These are phyloP conservation scores for Hygrocybe punicea DNA, from an alignment of 768 basidiomycete genomes.

Conservation along the genomic window DNA sequence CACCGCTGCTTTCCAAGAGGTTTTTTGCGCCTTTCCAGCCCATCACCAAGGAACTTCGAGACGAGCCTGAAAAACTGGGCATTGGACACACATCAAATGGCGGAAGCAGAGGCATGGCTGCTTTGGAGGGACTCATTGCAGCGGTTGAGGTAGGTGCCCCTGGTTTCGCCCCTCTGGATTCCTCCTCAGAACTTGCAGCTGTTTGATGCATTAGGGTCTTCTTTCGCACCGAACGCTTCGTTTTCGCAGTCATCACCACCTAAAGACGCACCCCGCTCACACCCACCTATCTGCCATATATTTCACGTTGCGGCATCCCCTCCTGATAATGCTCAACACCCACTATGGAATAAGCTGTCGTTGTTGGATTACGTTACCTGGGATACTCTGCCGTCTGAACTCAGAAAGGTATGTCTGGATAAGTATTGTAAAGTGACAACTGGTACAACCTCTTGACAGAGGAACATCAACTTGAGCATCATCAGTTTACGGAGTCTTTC, in stretches of 20 bases:
- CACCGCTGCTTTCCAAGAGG: slow-evolving; percentile 52
- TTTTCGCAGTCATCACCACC: not conserved
- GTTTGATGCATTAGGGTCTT: slow-evolving; percentile 39
- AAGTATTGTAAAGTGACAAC: not conserved
- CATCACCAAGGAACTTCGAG: slow-evolving; percentile 46
- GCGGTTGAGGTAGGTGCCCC: slow-evolving; percentile 55
- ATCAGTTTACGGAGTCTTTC: slow-evolving; percentile 46
- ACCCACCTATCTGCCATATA: slow-evolving; percentile 41
- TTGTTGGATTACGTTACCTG: slow-evolving; percentile 52
- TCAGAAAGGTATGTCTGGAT: slow-evolving; percentile 51
- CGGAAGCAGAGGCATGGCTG: slow-evolving; percentile 55
- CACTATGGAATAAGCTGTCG: slow-evolving; percentile 50
- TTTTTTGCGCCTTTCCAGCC: slow-evolving; percentile 49
- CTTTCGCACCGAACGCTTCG: not conserved
- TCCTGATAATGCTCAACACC: slow-evolving; percentile 54
- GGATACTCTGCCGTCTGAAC: slow-evolving; percentile 57
- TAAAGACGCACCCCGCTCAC: slow-evolving; percentile 18
- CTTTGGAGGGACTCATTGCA: slow-evolving; percentile 67
- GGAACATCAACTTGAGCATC: slow-evolving; percentile 55
- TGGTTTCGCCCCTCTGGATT: not conserved
- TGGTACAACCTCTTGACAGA: slow-evolving; percentile 32
- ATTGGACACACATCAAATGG: slow-evolving; percentile 55
- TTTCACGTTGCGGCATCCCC: slow-evolving; percentile 58
- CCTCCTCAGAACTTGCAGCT: slow-evolving; percentile 25
- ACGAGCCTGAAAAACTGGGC: slow-evolving; percentile 47